phyloP scores from a whole-genome alignment of 768 basidiomycete species.

The Suillus subluteus region DNA sequence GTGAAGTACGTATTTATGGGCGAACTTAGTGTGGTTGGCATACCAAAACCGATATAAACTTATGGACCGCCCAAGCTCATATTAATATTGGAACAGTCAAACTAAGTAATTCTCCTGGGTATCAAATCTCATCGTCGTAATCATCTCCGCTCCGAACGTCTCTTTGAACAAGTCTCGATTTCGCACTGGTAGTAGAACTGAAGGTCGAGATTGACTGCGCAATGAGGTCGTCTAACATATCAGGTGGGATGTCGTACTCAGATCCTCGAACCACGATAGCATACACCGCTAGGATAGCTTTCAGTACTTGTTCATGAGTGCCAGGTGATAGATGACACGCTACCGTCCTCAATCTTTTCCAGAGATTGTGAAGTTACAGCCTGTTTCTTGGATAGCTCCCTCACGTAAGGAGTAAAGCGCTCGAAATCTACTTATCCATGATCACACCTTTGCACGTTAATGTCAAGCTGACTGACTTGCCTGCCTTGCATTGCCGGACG shows the following conservation, averaged over 20 bases:
- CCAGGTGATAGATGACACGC: conserved; percentile 20
- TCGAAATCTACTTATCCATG: conserved; percentile 66
- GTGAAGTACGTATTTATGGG: neutral
- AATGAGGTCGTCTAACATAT: conserved; percentile 73
- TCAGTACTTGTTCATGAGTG: conserved; percentile 13
- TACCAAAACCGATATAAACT: neutral
- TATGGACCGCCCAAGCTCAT: neutral
- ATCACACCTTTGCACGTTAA: conserved; percentile 2
- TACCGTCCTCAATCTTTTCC: conserved; percentile 93
- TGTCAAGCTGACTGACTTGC: conserved; percentile 37
- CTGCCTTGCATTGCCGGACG: conserved; percentile 75
- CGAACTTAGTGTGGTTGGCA: neutral
- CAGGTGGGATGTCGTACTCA: conserved; percentile 70
- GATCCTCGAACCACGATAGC: conserved; percentile 72
- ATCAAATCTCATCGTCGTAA: conserved; percentile 27
- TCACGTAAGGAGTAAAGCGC: conserved; percentile 66
- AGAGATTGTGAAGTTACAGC: conserved; percentile 84
- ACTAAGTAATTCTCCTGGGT: neutral
- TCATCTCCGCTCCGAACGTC: conserved; percentile 30
- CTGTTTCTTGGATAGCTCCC: conserved; percentile 86
- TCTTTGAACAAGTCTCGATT: conserved; percentile 24
- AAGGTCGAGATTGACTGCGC: conserved; percentile 47
- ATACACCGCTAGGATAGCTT: conserved; percentile 58
- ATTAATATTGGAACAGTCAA: neutral
- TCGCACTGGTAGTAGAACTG: conserved; percentile 10